Evolutionary conservation across 345 rosid species (phyloP), one percentile per base, ranked within the genome.

Genomic region (Microthlaspi erraticum): DNA sequence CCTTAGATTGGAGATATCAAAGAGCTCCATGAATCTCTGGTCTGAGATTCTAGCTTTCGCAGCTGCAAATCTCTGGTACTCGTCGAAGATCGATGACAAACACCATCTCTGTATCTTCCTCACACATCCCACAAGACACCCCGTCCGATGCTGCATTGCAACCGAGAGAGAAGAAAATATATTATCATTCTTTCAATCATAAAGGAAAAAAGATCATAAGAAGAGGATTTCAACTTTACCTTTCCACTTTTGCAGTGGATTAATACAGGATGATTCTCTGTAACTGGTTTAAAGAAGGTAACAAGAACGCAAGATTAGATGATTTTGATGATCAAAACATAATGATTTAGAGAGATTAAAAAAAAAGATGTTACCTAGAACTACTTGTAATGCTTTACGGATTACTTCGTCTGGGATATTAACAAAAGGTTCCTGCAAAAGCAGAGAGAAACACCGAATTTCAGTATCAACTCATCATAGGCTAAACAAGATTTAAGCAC

Each of bases 241-340:
- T 90, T 88, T 1, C 97, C 97, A 26, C 97, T 81, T 62, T 88
- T 88, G 82, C 97, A 90, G 56, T 90, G 97, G 12, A 88, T 85
- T 10, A 90, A 70, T 34, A 88, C 63, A 10, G 97, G 97, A 66
- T 84, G 97, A 51, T 90, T 90, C 79, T 73, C 76, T 18, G 60
- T 83, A 81, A 88, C 92, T 90, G 77, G 39, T 41, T 37, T 37
- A 2, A 10, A 10, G 44, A 33, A 33, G 26, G 31, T 4, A 54
- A 18, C 12, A 60, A 3, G 2, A 52, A 44, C 0, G 7, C 9
- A 66, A 1, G 32, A 12, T 74, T 20, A 37, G 13, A 46, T 14
- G 74, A 23, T 64, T 42, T 10, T 9, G 42, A 34, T 26, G 69
- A 44, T 43, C 7, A 19, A 77, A 16, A 29, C 9, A 32, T 14